Evolutionary conservation across 257 asterid species (phyloP).

Genomic region (Rhazya stricta): DNA sequence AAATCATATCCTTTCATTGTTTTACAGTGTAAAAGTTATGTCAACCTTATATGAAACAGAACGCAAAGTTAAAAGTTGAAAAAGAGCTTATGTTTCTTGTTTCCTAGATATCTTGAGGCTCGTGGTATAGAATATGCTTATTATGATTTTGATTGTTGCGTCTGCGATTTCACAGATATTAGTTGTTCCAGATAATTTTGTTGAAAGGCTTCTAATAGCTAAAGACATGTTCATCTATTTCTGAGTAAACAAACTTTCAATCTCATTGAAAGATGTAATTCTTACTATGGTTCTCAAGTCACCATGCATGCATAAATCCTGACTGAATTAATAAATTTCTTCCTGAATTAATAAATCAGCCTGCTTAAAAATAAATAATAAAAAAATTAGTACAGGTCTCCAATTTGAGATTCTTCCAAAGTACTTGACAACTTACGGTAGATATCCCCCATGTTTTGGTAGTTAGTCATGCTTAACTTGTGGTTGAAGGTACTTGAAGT

Average conservation of each 20-base stretch:
- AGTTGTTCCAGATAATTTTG: neutral
- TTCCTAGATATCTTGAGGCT: neutral
- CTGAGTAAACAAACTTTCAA: neutral
- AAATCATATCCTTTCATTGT: neutral
- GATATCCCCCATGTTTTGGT: too few relatives aligned
- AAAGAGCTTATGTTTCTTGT: neutral
- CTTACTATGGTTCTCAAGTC: neutral
- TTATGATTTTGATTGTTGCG: neutral
- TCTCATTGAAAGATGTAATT: neutral
- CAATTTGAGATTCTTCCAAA: too few relatives aligned
- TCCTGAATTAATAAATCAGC: too few relatives aligned
- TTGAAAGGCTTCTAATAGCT: neutral
- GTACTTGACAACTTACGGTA: too few relatives aligned
- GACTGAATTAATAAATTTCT: too few relatives aligned
- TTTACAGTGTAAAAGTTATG: neutral
- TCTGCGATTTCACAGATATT: neutral
- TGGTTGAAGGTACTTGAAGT: too few relatives aligned
- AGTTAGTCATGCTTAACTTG: too few relatives aligned
- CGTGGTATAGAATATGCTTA: neutral
- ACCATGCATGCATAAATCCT: neutral
- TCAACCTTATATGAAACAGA: neutral
- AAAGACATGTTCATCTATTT: neutral
- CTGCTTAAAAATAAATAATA: too few relatives aligned
- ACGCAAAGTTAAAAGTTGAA: neutral
- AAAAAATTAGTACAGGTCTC: too few relatives aligned